These are phyloP conservation scores for Exsudoporus frostii DNA, from an alignment of 768 basidiomycete species.

Conservation along the genomic window DNA sequence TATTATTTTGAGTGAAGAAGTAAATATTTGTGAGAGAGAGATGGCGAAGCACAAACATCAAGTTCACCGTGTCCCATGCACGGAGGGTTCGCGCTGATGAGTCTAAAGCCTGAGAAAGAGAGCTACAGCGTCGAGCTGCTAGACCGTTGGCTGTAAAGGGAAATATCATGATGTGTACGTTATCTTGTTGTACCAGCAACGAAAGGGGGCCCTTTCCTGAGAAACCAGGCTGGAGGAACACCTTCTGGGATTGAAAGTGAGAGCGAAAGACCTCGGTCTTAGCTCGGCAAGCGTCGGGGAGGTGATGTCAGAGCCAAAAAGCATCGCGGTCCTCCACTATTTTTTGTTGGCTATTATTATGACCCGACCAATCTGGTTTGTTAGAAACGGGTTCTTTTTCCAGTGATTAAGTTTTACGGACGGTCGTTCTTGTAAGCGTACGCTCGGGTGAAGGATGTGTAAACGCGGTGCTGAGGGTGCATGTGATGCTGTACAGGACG, in stretches of 20 bases:
- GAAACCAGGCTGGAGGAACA: conserved; percentile 14
- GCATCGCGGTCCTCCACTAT: conserved; percentile 13
- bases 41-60: too few species aligned
- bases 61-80: too few species aligned
- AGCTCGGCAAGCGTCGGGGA: conserved; percentile 8
- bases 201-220: conserved; percentile 20
- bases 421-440: conserved; percentile 3
- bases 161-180: conserved; percentile 23
- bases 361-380: background rate
- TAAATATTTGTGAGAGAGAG: conserved; percentile 6
- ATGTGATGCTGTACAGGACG: conserved; percentile 26
- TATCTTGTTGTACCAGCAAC: conserved; percentile 19
- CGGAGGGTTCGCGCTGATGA: conserved; percentile 9
- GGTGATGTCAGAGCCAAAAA: conserved; percentile 20
- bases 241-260: conserved; percentile 9
- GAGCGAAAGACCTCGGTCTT: conserved; percentile 23
- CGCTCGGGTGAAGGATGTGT: conserved; percentile 3
- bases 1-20: conserved; percentile 5
- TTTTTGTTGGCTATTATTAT: conserved; percentile 7
- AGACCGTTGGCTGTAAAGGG: conserved; percentile 13
- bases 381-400: conserved; percentile 3
- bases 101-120: conserved; percentile 28
- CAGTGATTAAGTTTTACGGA: conserved; percentile 10
- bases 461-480: conserved; percentile 9
- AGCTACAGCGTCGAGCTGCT: background rate